Evolutionary conservation across 176 grass and related monocot species (phyloP), one percentile per base, ranked within the genome.

Genomic region (Phoenix dactylifera): DNA sequence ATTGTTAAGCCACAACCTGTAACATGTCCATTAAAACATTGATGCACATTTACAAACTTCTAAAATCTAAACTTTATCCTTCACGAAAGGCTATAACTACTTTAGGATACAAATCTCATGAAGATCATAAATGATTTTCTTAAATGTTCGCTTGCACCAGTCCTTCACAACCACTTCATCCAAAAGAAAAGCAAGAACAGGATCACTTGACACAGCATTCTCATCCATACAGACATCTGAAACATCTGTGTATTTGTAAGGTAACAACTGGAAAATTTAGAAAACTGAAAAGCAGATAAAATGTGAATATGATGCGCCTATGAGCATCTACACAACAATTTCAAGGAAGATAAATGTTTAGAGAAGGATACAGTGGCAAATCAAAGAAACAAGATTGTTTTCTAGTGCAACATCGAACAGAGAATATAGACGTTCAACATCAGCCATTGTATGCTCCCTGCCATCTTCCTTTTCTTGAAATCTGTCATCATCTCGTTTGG

Each of bases 131-230:
- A 91, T 61, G 18, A 97, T 64, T 14, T 53, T 67, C 62, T 65
- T 74, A 63, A 83, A 74, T 66, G 78, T 58, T 52, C 63, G 72
- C 79, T 85, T 90, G 87, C 92, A 97, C 92, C 92, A 97, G 72
- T 97, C 87, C 70, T 97, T 97, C 66, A 97, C 83, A 24, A 97
- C 87, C 50, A 97, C 92, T 83, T 97, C 92, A 28, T 91, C 92
- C 72, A 97, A 82, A 77, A 97, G 87, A 91, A 97, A 97, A 65
- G 92, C 78, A 64, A 90, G 70, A 60, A 97, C 75, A 51, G 92
- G 92, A 71, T 97, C 92, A 83, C 92, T 91, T 50, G 92, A 97
- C 12, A 91, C 92, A 55, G 92, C 92, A 80, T 77, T 90, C 76
- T 97, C 92, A 64, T 97, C 79, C 87, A 97, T 87, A 88, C 92